phyloP scores from a whole-genome alignment of 2,329 filamentous ascomycete genomes.

The Knufia petricola region DNA sequence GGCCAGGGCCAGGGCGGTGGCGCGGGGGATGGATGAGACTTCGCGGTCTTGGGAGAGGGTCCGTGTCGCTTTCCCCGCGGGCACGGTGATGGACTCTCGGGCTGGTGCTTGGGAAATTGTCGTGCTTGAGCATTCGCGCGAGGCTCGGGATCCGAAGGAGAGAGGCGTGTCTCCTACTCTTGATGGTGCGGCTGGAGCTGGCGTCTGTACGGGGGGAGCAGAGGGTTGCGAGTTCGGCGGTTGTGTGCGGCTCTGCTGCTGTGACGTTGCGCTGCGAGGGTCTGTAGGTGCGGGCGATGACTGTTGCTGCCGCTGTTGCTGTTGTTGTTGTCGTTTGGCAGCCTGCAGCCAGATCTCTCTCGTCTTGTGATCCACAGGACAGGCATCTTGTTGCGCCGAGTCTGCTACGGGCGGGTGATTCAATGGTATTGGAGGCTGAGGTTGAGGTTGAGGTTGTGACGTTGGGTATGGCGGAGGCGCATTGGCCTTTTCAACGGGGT shows the following conservation, averaged over 20 bases:
- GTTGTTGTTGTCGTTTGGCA: conserved; percentile 44
- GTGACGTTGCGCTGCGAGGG: conserved; percentile 1
- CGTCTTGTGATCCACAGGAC: conserved; percentile 84
- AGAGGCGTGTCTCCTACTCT: no score
- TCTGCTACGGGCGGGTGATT: conserved; percentile 27
- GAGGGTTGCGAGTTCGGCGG: background rate
- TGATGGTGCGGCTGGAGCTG: conserved; percentile 12
- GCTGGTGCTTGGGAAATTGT: conserved; percentile 23
- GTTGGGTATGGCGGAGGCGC: conserved; percentile 19
- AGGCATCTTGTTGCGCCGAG: conserved; percentile 39
- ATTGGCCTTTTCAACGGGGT: conserved; percentile 14
- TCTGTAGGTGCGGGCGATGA: no score
- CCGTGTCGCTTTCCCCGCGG: conserved; percentile 22
- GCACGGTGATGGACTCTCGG: conserved; percentile 12
- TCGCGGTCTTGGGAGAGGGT: conserved; percentile 59
- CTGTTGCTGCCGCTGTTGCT: conserved; percentile 35
- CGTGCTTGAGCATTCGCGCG: conserved; percentile 20
- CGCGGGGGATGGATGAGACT: conserved; percentile 69
- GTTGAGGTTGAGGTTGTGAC: conserved; percentile 30
- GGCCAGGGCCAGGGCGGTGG: conserved; percentile 25
- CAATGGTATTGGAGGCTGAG: conserved; percentile 20
- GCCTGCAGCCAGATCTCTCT: conserved; percentile 69
- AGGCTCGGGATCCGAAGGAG: no score
- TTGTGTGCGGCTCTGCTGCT: conserved; percentile 22
- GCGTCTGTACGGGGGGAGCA: conserved; percentile 12